Percentiles rank a stretch among this genome's conserved stretches.
These are phyloP conservation scores for Podospora tetraspora DNA, from an alignment of 495 filamentous ascomycete genomes.

Conservation along the genomic window DNA sequence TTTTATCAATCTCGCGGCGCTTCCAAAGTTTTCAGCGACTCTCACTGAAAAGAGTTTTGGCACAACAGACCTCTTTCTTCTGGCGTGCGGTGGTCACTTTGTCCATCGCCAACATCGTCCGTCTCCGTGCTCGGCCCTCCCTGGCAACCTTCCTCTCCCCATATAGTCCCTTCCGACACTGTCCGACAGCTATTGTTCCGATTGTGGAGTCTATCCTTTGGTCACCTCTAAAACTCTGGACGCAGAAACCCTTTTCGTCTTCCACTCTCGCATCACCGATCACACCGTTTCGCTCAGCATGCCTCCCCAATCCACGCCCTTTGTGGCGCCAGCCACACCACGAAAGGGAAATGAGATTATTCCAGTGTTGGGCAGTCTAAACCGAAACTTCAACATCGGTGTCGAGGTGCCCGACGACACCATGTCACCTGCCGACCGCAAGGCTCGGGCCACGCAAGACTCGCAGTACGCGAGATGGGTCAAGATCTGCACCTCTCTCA, in stretches of 20 bases:
- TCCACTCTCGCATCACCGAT: not conserved
- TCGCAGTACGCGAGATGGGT: slow-evolving; percentile 12
- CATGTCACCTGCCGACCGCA: slow-evolving; percentile 16
- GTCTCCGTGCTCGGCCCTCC: not conserved
- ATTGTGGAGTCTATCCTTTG: not conserved
- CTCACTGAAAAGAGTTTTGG: not conserved
- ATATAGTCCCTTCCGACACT: not conserved
- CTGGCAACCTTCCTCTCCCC: not conserved
- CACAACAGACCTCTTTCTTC: not conserved
- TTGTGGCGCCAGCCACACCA: slow-evolving; percentile 13
- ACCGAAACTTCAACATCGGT: slow-evolving; percentile 23
- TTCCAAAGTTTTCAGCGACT: too few relatives aligned
- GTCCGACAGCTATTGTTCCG: not conserved
- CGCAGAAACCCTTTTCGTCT: not conserved
- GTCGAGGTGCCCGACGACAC: slow-evolving; percentile 18
- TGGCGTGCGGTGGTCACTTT: too few relatives aligned
- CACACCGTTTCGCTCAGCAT: not conserved
- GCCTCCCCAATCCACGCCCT: not conserved
- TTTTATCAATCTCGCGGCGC: too few relatives aligned
- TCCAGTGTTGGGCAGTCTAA: slow-evolving; percentile 15
- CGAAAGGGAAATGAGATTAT: slow-evolving; percentile 15
- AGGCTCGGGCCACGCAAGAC: slow-evolving; percentile 11
- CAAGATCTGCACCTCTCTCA: slow-evolving; percentile 18
- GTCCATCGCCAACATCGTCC: not conserved
- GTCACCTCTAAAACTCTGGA: not conserved